Evolutionary conservation across 2,329 filamentous ascomycete species (phyloP), one percentile per base, ranked within the genome.

Genomic region (Hymenoscyphus repandus): DNA sequence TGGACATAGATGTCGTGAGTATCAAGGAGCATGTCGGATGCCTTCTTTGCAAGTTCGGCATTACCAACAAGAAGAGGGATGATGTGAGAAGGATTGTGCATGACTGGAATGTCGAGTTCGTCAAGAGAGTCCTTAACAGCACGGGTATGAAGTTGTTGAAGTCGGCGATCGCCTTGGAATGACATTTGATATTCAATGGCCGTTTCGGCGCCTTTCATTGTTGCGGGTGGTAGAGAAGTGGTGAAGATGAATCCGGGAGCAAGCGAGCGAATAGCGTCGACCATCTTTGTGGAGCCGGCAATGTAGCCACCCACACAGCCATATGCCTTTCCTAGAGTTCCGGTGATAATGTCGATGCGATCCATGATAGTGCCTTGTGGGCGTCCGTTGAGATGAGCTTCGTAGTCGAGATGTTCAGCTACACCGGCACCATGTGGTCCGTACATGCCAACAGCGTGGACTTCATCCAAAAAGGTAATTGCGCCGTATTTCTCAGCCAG

Each of bases 201-300:
- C 1, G 89, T 78, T 68, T 85, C 82, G 18, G 93, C 93, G 49
- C 93, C 93, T 17, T 93, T 91, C 93, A 99, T 99, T 56, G 90
- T 95, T 12, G 93, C 90, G 0, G 93, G 93, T 3, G 93, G 93
- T 11, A 99, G 82, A 9, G 91, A 95, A 5, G 93, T 99, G 42
- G 93, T 99, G 75, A 99, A 99, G 70, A 99, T 99, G 74, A 99
- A 99, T 27, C 93, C 93, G 3, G 93, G 91, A 1, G 93, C 93
- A 37, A 97, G 82, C 7, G 93, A 97, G 47, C 93, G 88, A 63
- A 99, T 88, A 55, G 89, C 87, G 70, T 99, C 93, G 32, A 99
- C 86, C 62, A 99, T 78, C 66, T 86, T 87, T 47, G 83, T 73
- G 54, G 86, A 95, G 47, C 89, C 93, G 33, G 93, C 93, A 66